Percentiles rank a stretch among this genome's conserved stretches.
Evolutionary conservation across 129 eudicot species (phyloP).

Genomic region (Deinandra increscens): DNA sequence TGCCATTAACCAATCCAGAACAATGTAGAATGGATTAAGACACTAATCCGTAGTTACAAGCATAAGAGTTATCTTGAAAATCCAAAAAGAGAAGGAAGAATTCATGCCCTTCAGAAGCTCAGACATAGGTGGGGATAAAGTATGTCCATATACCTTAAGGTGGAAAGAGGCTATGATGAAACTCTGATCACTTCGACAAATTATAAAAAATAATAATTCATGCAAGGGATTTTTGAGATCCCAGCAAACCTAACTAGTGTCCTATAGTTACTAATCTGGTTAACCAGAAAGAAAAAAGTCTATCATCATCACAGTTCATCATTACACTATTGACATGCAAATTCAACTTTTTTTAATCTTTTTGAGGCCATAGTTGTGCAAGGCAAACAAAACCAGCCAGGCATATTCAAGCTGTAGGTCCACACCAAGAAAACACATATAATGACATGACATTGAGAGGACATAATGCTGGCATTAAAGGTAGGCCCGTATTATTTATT

Average conservation of each 20-base stretch:
- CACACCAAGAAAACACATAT: conserved; percentile 26
- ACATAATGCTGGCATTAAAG: conserved; percentile 11
- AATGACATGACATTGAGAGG: conserved; percentile 19
- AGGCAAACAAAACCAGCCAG: conserved; percentile 18
- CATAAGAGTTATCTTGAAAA: conserved; percentile 20
- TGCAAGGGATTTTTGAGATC: neutral
- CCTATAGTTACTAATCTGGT: conserved; percentile 8
- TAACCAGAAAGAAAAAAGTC: conserved; percentile 13
- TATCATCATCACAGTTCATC: conserved; percentile 4
- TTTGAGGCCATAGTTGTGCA: conserved; percentile 13
- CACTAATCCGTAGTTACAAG: conserved; percentile 10
- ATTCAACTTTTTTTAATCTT: neutral
- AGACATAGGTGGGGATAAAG: neutral
- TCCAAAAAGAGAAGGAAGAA: neutral
- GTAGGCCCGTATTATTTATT: conserved; percentile 23
- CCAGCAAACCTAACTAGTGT: conserved; percentile 1
- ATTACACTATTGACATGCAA: conserved; percentile 5
- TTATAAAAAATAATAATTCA: neutral
- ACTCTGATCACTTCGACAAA: neutral
- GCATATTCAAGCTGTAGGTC: conserved; percentile 24
- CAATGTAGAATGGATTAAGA: conserved; percentile 8
- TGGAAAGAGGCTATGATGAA: neutral
- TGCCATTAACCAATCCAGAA: conserved; percentile 5
- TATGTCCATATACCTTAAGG: conserved; percentile 3
- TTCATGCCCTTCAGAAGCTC: neutral